Evolutionary conservation across 2,329 filamentous ascomycete genomes (phyloP).

Genomic region (Botrytis tulipae): DNA sequence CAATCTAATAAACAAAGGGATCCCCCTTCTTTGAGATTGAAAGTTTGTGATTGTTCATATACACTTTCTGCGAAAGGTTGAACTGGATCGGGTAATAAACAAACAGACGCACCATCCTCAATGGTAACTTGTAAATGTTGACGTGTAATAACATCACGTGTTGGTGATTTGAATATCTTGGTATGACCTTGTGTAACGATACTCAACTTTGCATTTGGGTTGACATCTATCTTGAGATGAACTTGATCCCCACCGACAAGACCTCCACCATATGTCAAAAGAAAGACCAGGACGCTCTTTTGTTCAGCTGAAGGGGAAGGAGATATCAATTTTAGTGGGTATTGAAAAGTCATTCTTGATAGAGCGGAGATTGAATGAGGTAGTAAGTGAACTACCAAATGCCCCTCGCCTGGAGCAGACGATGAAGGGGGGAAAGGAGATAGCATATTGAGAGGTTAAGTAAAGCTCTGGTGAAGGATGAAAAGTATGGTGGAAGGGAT

Average conservation of each 20-base stretch:
- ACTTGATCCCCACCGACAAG: constrained; percentile 86
- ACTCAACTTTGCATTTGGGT: constrained; percentile 62
- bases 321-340: constrained; percentile 90
- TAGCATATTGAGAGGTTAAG: constrained; percentile 24
- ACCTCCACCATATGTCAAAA: constrained; percentile 92
- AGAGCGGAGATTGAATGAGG: constrained; percentile 71
- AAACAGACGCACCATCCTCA: constrained; percentile 53
- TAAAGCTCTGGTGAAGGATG: not conserved
- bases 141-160: constrained; percentile 53
- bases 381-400: constrained; percentile 69
- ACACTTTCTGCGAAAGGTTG: constrained; percentile 84
- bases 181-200: constrained; percentile 77
- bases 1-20: constrained; percentile 86
- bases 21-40: constrained; percentile 56
- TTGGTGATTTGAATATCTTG: constrained; percentile 85
- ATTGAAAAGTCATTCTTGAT: constrained; percentile 79
- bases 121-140: constrained; percentile 56
- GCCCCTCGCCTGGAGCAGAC: constrained; percentile 73
- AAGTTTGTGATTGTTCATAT: constrained; percentile 82
- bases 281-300: constrained; percentile 75
- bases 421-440: constrained; percentile 58
- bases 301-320: constrained; percentile 65
- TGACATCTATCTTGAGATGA: constrained; percentile 66
- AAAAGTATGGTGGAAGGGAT: not conserved
- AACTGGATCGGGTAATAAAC: constrained; percentile 83